Base-by-base conservation (phyloP, 768 basidiomycete genomes). In the Podaxis carcinomalis region DNA sequence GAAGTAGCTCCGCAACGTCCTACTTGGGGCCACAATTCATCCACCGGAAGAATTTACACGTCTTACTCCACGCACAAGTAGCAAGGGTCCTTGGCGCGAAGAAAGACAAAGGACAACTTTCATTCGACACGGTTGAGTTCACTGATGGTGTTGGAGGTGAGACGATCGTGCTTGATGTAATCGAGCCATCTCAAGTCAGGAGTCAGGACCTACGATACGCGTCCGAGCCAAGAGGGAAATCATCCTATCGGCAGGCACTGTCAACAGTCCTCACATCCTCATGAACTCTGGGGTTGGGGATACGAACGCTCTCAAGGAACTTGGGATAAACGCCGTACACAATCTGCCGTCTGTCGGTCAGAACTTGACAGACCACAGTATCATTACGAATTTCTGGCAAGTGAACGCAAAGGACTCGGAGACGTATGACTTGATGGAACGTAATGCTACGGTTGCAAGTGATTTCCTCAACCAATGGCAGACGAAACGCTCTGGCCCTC, bases 321-420 rank as follows among this genome's bases (percentile, higher is more conserved):
- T 71, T 16, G 70, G 69, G 1, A 67, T 77, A 28, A 36, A 60
- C 3, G 56, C 73, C 5, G 62, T 73, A 7, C 57, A 73, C 25
- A 32, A 76, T 62, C 63, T 73, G 13, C 77, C 76, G 2, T 66
- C 68, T 23, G 77, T 78, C 21, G 77, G 77, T 10, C 64, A 72
- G 57, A 75, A 75, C 56, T 63, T 76, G 3, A 59, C 68, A 11
- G 75, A 78, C 44, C 77, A 78, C 40, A 51, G 63, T 1, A 67
- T 64, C 36, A 21, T 57, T 16, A 71, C 68, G 11, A 54, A 39
- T 36, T 16, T 32, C 14, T 60, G 59, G 59, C 23, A 21, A 2
- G 59, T 60, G 60, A 67, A 68, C n/a, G 70, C 70, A 14, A 67
- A 70, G 21, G 65, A 67, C 2, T 66, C 63, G 1, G 65, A 69